phyloP scores from a whole-genome alignment of 2,329 filamentous ascomycete species.

The Leptographium radiaticola region DNA sequence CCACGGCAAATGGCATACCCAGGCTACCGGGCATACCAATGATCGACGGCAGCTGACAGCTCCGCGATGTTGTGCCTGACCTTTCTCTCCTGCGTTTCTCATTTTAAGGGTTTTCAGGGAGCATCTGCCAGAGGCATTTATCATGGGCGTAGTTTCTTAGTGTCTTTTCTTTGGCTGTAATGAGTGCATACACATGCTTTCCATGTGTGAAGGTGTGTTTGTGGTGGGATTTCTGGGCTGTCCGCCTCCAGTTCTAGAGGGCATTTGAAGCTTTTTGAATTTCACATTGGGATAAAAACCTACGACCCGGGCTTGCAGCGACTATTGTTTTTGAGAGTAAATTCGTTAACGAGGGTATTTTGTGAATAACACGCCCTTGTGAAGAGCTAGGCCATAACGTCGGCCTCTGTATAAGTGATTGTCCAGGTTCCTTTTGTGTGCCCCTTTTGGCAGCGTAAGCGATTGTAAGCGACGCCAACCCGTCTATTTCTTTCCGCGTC shows the following conservation, averaged over 20 bases:
- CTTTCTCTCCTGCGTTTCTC: not conserved
- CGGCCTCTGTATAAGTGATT: not conserved
- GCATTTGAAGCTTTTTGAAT: not conserved
- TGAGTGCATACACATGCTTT: not conserved
- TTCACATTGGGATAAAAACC: no score
- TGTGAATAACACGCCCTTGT: no score
- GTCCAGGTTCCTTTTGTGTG: not conserved
- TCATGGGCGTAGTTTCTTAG: not conserved
- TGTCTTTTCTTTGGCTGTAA: not conserved
- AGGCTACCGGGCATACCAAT: conserved; percentile 17
- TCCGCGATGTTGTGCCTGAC: not conserved
- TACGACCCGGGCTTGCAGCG: no score
- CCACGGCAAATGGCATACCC: conserved; percentile 8
- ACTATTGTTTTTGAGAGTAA: no score
- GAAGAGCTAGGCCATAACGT: no score
- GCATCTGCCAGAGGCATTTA: not conserved
- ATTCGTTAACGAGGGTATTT: no score
- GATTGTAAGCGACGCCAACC: not conserved
- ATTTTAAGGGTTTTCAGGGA: not conserved
- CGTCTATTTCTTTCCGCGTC: not conserved
- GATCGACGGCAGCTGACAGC: not conserved
- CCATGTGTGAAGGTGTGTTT: not conserved
- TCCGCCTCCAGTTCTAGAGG: not conserved
- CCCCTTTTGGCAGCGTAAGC: not conserved
- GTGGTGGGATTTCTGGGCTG: not conserved